Evolutionary conservation across 2,329 filamentous ascomycete species (phyloP), one percentile per base, ranked within the genome.

Genomic region (Exophiala spinifera): DNA sequence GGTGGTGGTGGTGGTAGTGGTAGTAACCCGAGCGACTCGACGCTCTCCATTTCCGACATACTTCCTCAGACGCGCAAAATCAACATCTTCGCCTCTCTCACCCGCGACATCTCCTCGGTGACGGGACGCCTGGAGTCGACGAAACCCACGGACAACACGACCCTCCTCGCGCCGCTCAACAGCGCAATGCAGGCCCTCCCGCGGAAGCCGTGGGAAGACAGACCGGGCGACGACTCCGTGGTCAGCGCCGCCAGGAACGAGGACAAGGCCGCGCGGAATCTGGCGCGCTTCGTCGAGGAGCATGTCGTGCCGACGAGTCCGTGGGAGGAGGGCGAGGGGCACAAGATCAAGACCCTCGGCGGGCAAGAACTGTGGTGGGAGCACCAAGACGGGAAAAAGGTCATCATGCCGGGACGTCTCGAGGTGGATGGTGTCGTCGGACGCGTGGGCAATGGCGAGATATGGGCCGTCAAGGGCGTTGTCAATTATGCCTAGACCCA

Each of bases 141-240:
- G 14, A 81, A 89, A 67, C 70, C 78, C 0, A 67, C 74, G 1
- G 72, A 79, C 54, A 91, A 92, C 68, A 88, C 88, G 14, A 96
- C 91, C 1, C 84, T 97, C 20, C 82, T 97, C 2, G 92, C 91
- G 4, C 94, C 94, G 0, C 76, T 88, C 50, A 97, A 99, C 76
- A 84, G 81, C 15, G 90, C 86, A 2, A 83, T 99, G 66, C 87
- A 88, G 61, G 75, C 72, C 1, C 76, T 97, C 20, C 88, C 91
- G 1, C 79, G 87, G 49, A 97, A 96, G 70, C 91, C 91, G 0
- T 95, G 89, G 89, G 89, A 88, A 64, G 77, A 63, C 34, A 33
- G 59, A 33, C 62, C 61, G 7, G 61, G 49, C 23, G 62, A 64
- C 39, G 39, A 57, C n/a, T 37, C 43, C 15, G 50, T 47, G 13